Base-by-base conservation (phyloP, 139 green algal species). In the Haematococcus sp. region DNA sequence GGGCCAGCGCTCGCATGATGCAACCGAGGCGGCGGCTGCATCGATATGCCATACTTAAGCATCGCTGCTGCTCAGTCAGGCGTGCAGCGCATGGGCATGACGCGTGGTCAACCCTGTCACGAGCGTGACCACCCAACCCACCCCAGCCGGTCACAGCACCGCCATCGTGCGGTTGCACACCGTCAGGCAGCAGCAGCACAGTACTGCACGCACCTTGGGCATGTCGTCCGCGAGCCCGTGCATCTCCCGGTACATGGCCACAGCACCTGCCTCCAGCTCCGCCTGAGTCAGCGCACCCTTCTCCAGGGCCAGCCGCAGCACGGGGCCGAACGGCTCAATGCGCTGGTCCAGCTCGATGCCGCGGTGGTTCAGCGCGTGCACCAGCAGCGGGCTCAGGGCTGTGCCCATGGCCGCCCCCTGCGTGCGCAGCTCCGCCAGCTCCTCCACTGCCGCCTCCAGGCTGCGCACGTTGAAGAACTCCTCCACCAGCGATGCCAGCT, bases 321-420 rank as follows among this genome's bases (percentile, higher is more conserved):
- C 61, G 9, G 61, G 25, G 5, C 15, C 11, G 7, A 68, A 51
- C 17, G 61, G 61, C 4, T 3, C 9, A 11, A 68, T 17, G 3
- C 61, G 30, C 61, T 68, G 25, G 15, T 68, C 33, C 32, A 68
- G 22, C 15, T 51, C 61, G 4, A 68, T 52, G 32, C 61, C 61
- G 17, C 61, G 61, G 9, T 52, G 32, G 9, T 68, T 31, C 61
- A 68, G 61, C 31, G 61, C 61, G 3, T 15, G 16, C 9, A 28
- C 25, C 31, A 68, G 15, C 2, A 68, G 17, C 17, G 25, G 33
- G 7, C 11, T 3, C 17, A 68, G 33, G 11, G 40, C 11, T 3
- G 17, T n/a, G 11, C 15, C 33, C 61, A 68, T 68, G 61, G 35
- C 33, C 3, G 9, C 61, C 20, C 61, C 61, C 20, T 31, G 31